Percentiles rank a stretch among this genome's conserved stretches.
Evolutionary conservation across 2,329 filamentous ascomycete species (phyloP).

Genomic region (Hypoxylon sp.): DNA sequence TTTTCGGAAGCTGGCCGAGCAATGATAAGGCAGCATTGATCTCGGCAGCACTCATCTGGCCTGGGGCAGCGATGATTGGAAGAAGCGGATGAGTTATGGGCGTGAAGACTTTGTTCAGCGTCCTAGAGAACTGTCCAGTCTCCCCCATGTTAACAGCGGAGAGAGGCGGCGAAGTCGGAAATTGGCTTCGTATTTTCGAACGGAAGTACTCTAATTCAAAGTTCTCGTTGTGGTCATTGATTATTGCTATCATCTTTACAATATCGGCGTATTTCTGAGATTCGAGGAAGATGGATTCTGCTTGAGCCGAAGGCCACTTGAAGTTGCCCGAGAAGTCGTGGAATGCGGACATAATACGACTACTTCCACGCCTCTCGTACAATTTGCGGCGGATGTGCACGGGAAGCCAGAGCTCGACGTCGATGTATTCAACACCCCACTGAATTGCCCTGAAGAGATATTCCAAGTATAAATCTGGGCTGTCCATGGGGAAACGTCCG

Average conservation of each 20-base stretch:
- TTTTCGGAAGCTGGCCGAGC: conserved; percentile 83
- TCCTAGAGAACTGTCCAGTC: conserved; percentile 85
- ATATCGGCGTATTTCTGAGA: conserved; percentile 83
- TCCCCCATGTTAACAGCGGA: conserved; percentile 91
- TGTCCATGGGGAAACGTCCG: conserved; percentile 85
- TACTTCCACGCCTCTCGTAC: conserved; percentile 78
- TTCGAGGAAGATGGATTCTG: conserved; percentile 76
- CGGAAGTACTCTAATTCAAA: conserved; percentile 93
- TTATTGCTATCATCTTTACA: conserved; percentile 90
- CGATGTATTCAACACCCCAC: conserved; percentile 91
- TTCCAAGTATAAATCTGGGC: conserved; percentile 78
- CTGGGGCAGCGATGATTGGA: conserved; percentile 85
- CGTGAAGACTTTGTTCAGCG: conserved; percentile 86
- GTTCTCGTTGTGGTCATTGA: conserved; percentile 84
- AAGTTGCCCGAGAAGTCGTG: conserved; percentile 89
- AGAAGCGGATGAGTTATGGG: conserved; percentile 88
- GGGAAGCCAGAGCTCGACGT: conserved; percentile 88
- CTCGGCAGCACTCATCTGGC: conserved; percentile 86
- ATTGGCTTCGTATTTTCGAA: conserved; percentile 76
- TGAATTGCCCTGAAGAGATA: conserved; percentile 87
- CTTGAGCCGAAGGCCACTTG: conserved; percentile 82
- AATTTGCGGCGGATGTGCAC: conserved; percentile 77
- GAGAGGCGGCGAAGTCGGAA: conserved; percentile 76
- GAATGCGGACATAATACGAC: conserved; percentile 90
- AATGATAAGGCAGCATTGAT: conserved; percentile 84